Base-by-base conservation (phyloP, 139 green algal genomes). In the Eudorina sp. region DNA sequence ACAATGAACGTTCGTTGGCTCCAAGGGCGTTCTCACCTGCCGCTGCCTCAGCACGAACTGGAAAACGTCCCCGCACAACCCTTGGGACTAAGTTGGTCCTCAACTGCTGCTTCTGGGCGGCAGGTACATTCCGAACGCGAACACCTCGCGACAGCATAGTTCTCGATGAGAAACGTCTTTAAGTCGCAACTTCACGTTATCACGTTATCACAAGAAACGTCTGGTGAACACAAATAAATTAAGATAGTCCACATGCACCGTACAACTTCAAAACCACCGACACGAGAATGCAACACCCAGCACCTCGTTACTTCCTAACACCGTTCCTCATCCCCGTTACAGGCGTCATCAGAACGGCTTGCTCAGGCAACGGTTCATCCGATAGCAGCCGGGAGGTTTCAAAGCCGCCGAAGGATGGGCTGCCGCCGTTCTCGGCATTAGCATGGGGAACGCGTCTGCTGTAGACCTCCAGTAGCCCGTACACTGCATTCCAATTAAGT, bases 371-470 rank as follows among this genome's bases (percentile, higher is more conserved):
- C 23, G 69, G 62, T 1, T 88, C 83, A 1, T 53, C 46, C 13
- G 83, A 60, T 23, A 88, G 83, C 68, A 88, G 66, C 27, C 83
- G 48, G 25, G 83, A 80, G 0, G 58, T 70, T 53, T 88, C 83
- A 29, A 53, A 73, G 19, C 68, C 48, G 66, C 68, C 68, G 68
- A 43, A 34, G 2, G 45, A n/a, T 51, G 27, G 36, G 34, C 29
- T 34, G 41, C 31, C 64, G 64, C 11, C 40, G 9, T 16, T 18
- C 62, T 36, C 43, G 60, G 36, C 19, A 19, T 4, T 13, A 13
- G 21, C 41, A 41, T 38, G 66, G 0, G 2, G 0, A 27, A 60
- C 18, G 38, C 68, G 68, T 48, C 36, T 34, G 46, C 11, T 16
- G n/a, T 80, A 13, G 5, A 29, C 25, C 83, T 81, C 83, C 68